These are phyloP conservation scores for Iberis amara DNA, from an alignment of 441 rosid species.

Conservation along the genomic window DNA sequence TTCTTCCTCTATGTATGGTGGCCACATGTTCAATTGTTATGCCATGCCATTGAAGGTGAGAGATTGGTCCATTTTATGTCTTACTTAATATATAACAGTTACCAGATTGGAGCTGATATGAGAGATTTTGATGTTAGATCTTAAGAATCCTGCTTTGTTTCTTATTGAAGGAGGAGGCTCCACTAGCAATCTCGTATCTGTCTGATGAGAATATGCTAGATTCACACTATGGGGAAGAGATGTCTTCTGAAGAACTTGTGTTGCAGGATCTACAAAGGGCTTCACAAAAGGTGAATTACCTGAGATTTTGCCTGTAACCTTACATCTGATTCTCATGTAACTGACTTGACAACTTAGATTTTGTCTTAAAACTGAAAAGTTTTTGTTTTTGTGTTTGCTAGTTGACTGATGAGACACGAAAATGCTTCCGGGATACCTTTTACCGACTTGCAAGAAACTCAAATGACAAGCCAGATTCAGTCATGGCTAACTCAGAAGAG, in stretches of 20 bases:
- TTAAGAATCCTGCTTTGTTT: neutral
- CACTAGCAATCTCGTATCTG: conserved; percentile 29
- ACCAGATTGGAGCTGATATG: neutral
- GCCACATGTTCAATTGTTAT: conserved; percentile 29
- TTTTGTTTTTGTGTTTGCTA: conserved; percentile 27
- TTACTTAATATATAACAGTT: neutral
- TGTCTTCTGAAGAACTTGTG: conserved; percentile 53
- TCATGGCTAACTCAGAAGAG: conserved; percentile 21
- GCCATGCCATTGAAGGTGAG: conserved; percentile 30
- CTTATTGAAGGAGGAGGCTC: conserved; percentile 29
- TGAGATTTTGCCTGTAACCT: neutral
- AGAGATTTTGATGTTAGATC: conserved; percentile 5
- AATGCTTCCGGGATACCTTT: conserved; percentile 73
- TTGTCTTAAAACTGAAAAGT: neutral
- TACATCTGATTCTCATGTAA: neutral
- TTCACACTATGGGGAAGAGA: conserved; percentile 28
- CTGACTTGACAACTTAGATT: conserved; percentile 1
- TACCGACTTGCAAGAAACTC: conserved; percentile 82
- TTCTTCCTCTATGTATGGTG: conserved; percentile 29
- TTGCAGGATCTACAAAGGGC: conserved; percentile 63
- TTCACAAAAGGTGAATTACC: conserved; percentile 49
- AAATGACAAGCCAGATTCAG: conserved; percentile 28
- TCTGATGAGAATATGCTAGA: conserved; percentile 29
- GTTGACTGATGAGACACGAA: conserved; percentile 57
- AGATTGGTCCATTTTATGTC: neutral